Base-by-base conservation (phyloP, 2,329 filamentous ascomycete species). In the Aspergillus jensenii region DNA sequence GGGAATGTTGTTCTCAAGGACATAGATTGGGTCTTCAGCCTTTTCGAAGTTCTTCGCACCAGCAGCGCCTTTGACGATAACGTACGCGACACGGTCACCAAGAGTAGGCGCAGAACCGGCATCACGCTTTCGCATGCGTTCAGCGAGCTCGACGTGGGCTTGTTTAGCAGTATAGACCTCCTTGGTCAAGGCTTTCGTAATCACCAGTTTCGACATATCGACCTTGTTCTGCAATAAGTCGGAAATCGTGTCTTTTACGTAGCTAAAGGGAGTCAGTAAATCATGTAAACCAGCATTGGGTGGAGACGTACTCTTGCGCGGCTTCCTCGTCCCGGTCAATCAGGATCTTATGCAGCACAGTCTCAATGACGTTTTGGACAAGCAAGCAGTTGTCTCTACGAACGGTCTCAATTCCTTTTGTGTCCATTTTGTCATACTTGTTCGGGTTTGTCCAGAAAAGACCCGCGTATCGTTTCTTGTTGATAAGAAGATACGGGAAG, bases 381-480 rank as follows among this genome's bases (percentile, higher is more conserved):
- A 99, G 80, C 52, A 95, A 82, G 72, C 95, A 99, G 72, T 99
- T 99, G 75, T 99, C 95, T 82, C 95, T 84, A 65, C 95, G 89
- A 47, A 99, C 96, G 3, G 95, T 99, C 77, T 99, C 95, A 65
- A 99, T 98, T 82, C 95, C 95, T 75, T 99, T 99, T 59, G 91
- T 98, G 76, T 99, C 95, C 96, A 99, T 99, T 82, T 98, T 99
- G 83, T 99, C 96, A 74, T 90, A 95, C 76, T 96, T 97, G 43
- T 93, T 85, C 0, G 93, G 86, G 65, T 90, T 95, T 5, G 95
- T 99, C 93, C 93, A 99, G 78, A 91, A 98, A 33, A 99, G 78
- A n/a, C 95, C 95, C 8, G 95, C 95, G 70, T 99, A 99, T 62
- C 95, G 90, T 81, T 99, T 99, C 82, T 99, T 99, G 86, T 99